Evolutionary conservation across 208 protist genomes (phyloP), one percentile per base, ranked within the genome.

Genomic region (Sergeia podlipaevii): DNA sequence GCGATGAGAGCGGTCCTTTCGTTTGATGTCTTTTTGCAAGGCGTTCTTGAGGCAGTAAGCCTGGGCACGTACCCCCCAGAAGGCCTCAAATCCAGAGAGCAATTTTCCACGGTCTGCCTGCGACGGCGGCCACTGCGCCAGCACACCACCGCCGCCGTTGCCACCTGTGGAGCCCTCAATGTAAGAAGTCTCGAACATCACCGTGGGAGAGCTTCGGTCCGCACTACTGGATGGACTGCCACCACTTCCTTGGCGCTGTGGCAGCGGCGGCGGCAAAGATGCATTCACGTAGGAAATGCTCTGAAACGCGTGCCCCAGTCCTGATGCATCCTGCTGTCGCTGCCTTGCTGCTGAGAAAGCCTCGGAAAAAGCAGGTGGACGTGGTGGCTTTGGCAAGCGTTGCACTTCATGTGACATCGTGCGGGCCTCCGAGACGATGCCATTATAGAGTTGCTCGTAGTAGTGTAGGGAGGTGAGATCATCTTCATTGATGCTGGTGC

Each of bases 1-100:
- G 38, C 66, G 57, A 65, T 89, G 81, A 13, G 85, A 80, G 33
- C 70, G 57, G 53, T 93, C 68, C 34, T 87, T 87, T 7, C 69
- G 52, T 11, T 56, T 53, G 46, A 93, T 87, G 36, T 89, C 77
- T 37, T 70, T 79, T n/a, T 53, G 60, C 1, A 91, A 60, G 5
- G 65, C 70, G n/a, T 41, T 57, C 33, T 58, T 58, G n/a, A 87
- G 60, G 27, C 70, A 54, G 44, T 65, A 49, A 10, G 87, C 74
- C 33, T 54, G 53, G 28, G 52, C 65, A 21, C 76, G 51, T n/a
- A 87, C 29, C 21, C 65, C 63, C 66, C 77, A 81, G 59, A 81
- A 90, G 21, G 60, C 60, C 59, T 83, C 76, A 61, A 91, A 87
- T 3, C 59, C 65, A 23, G 49, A 54, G n/a, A 48, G 37, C 27